These are phyloP conservation scores for Colletotrichum gigasporum DNA, from an alignment of 2,329 filamentous ascomycete genomes.

Conservation along the genomic window DNA sequence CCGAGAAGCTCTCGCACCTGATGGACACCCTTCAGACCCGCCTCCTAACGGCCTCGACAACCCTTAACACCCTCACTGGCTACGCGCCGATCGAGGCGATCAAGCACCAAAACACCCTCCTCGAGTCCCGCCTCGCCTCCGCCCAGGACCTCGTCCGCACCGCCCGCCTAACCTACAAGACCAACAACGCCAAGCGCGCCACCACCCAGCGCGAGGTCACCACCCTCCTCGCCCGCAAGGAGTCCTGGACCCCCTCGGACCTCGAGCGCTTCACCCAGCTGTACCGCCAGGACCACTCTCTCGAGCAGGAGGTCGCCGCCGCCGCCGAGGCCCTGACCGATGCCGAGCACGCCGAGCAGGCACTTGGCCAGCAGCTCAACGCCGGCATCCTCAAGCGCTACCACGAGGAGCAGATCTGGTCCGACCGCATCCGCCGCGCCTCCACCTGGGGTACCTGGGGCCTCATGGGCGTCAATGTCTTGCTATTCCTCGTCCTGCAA, in stretches of 20 bases:
- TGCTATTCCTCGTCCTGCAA: constrained; percentile 87
- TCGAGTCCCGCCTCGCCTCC: constrained; percentile 66
- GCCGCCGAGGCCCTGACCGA: constrained; percentile 77
- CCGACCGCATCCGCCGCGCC: constrained; percentile 94
- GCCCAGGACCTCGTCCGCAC: constrained; percentile 74
- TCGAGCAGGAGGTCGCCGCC: constrained; percentile 83
- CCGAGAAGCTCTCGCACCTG: constrained; percentile 68
- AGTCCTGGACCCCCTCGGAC: constrained; percentile 87
- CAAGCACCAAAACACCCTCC: constrained; percentile 78
- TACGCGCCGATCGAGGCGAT: constrained; percentile 91
- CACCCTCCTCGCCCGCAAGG: constrained; percentile 90
- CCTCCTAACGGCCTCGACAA: constrained; percentile 84
- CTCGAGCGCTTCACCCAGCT: constrained; percentile 94
- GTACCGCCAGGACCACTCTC: constrained; percentile 91
- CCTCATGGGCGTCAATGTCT: constrained; percentile 94
- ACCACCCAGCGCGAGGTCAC: constrained; percentile 95
- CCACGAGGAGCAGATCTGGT: constrained; percentile 99
- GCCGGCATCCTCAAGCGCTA: constrained; percentile 89
- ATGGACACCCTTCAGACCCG: constrained; percentile 93
- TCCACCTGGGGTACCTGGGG: constrained; percentile 99
- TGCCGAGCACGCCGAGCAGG: constrained; percentile 83
- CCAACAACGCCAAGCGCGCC: constrained; percentile 85
- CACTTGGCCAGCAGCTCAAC: constrained; percentile 78
- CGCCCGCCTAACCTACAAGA: constrained; percentile 80
- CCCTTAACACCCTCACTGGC: constrained; percentile 92